Conservation (phyloP, 2,329 filamentous ascomycete species). For the Amauroascus niger region DNA sequence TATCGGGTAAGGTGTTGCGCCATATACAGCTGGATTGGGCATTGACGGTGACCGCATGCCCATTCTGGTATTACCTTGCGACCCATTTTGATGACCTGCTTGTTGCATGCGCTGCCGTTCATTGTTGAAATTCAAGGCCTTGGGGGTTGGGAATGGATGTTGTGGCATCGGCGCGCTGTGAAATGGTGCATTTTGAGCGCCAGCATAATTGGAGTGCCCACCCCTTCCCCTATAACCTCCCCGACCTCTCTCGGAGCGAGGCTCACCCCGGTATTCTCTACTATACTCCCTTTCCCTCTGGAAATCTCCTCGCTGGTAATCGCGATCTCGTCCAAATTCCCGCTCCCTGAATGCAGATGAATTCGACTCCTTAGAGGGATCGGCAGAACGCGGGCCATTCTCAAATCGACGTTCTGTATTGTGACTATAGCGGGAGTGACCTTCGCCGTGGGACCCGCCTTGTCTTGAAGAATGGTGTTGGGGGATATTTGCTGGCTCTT, state of each 20-base stretch:
- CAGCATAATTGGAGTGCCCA: constrained; percentile 29
- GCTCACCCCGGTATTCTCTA: constrained; percentile 27
- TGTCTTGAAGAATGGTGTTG: constrained; percentile 21
- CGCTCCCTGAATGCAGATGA: constrained; percentile 22
- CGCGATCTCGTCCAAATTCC: constrained; percentile 21
- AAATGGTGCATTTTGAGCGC: constrained; percentile 31
- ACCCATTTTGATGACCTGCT: constrained; percentile 25
- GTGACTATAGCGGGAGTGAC: constrained; percentile 23
- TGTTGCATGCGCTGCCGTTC: constrained; percentile 37
- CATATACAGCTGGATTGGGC: constrained; percentile 46
- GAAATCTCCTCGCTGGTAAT: constrained; percentile 20
- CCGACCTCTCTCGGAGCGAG: constrained; percentile 32
- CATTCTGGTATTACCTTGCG: constrained; percentile 42
- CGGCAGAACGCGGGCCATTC: constrained; percentile 31
- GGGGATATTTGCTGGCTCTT: constrained; percentile 21
- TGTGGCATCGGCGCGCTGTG: constrained; percentile 33
- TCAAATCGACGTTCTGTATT: constrained; percentile 33
- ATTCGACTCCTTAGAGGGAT: constrained; percentile 24
- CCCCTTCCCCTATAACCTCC: constrained; percentile 37
- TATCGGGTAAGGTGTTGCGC: constrained; percentile 32
- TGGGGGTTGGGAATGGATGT: constrained; percentile 33
- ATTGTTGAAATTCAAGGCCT: constrained; percentile 31
- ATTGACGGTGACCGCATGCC: constrained; percentile 53
- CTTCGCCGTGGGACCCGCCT: constrained; percentile 26
- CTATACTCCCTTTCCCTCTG: constrained; percentile 13